Percentiles rank a stretch among this genome's conserved stretches.
Conservation (phyloP, 306 rosid species). For the Dryas drummondii region DNA sequence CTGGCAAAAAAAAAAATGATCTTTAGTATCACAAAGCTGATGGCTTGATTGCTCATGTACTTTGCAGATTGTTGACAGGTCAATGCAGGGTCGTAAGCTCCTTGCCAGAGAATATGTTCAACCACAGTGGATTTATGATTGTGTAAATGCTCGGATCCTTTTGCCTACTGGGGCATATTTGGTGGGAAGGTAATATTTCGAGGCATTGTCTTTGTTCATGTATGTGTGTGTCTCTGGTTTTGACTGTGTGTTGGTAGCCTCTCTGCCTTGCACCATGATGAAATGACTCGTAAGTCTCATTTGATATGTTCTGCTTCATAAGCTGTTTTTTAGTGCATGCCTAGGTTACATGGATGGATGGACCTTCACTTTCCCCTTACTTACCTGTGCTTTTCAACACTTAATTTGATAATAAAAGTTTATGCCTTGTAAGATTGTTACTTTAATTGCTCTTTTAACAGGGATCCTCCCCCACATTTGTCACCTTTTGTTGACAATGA, state of each 20-base stretch:
- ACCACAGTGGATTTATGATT: constrained; percentile 95
- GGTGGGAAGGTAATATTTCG: constrained; percentile 72
- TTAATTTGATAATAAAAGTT: background rate
- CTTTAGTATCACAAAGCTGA: constrained; percentile 15
- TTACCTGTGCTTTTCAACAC: background rate
- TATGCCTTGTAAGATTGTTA: background rate
- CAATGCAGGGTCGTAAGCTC: constrained; percentile 62
- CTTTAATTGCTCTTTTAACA: constrained; percentile 30
- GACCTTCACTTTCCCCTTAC: background rate
- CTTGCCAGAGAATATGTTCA: constrained; percentile 84
- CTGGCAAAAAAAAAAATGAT: background rate
- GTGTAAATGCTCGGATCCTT: constrained; percentile 71
- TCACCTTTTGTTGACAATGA: constrained; percentile 87
- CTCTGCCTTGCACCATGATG: background rate
- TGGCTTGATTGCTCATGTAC: constrained; percentile 24
- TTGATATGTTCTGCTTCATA: background rate
- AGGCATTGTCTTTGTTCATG: background rate
- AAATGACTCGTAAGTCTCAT: background rate
- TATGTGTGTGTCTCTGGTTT: background rate
- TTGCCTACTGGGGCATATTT: constrained; percentile 68
- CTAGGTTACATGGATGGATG: background rate
- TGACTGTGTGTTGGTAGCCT: background rate
- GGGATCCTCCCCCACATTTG: constrained; percentile 89
- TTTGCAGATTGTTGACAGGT: constrained; percentile 80
- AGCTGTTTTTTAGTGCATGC: background rate